A percentile compares a stretch with the other conserved stretches of the same genome.
Evolutionary conservation across 345 rosid genomes (phyloP).

Genomic region (Rhizophora apiculata): DNA sequence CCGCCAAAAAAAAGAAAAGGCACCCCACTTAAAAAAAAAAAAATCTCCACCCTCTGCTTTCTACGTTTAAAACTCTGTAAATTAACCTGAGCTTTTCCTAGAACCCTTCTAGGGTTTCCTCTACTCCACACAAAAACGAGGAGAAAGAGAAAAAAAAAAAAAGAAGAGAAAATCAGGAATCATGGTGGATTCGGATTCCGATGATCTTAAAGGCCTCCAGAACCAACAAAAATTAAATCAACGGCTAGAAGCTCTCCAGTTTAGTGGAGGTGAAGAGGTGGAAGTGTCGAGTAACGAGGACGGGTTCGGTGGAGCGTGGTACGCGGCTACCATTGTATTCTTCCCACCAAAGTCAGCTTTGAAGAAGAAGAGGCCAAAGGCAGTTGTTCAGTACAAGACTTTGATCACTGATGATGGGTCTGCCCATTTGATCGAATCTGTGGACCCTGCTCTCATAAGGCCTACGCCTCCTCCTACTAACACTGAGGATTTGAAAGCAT

Average conservation of each 20-base stretch:
- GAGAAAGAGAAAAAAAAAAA: neutral
- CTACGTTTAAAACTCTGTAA: no score
- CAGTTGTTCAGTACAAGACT: slow-evolving; percentile 38
- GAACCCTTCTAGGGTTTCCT: slow-evolving; percentile 11
- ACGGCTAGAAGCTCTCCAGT: neutral
- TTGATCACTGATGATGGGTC: slow-evolving; percentile 35
- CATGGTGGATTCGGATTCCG: slow-evolving; percentile 15
- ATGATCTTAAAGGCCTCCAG: slow-evolving; percentile 16
- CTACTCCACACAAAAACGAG: neutral
- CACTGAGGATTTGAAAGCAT: neutral
- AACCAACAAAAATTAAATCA: neutral
- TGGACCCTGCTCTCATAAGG: slow-evolving; percentile 41
- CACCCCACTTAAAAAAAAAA: no score
- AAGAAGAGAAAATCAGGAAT: no score
- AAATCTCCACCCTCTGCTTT: no score
- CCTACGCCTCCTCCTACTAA: slow-evolving; percentile 40
- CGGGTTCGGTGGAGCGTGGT: slow-evolving; percentile 57
- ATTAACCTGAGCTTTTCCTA: neutral
- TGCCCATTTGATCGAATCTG: slow-evolving; percentile 34
- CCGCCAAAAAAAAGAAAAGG: no score
- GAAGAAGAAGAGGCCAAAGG: slow-evolving; percentile 28
- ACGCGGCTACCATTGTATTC: slow-evolving; percentile 42
- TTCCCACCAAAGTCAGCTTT: slow-evolving; percentile 20
- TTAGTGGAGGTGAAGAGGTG: slow-evolving; percentile 26
- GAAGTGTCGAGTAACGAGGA: slow-evolving; percentile 59